Evolutionary conservation across 2,329 filamentous ascomycete genomes (phyloP), one percentile per base, ranked within the genome.

Genomic region (Penicillium verrucosum): DNA sequence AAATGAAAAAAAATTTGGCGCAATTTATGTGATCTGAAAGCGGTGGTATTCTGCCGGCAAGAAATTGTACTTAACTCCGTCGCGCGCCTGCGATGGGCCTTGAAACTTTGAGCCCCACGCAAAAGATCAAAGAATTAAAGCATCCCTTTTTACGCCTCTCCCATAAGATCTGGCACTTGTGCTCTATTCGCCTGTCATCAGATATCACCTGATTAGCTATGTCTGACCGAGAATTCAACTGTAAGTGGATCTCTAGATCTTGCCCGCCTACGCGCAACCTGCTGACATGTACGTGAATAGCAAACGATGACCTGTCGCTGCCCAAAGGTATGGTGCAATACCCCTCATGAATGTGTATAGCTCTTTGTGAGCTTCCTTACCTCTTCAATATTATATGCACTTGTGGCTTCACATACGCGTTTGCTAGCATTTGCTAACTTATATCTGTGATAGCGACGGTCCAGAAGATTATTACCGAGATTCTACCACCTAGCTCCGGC

Each of bases 401-500:
- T 36, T 34, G 16, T 36, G 44, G 42, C 42, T 6, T 29, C 27
- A 43, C 34, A 18, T 29, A n/a, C 32, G 38, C 23, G 37, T 53
- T 57, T 48, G 40, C n/a, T 25, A 43, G 45, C 16, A 44, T 38
- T 48, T 50, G 30, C 59, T 64, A 56, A 65, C 37, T 21, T 18
- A 23, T 9, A 21, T 27, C n/a, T 21, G 14, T 32, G 42, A 59
- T 68, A 86, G 86, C 86, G 44, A 89, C 86, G 46, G 86, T 89
- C 41, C 85, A 87, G 69, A 89, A 89, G 77, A 99, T 99, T 64
- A 93, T 99, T 66, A 88, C 88, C 57, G 94, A 99, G 75, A 97
- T 99, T 68, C 83, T 99, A 1, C 87, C 91, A 1, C 79, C 88
- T 0, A 85, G 88, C 47, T 82, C 82, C 18, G 90, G 91, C 49